These are phyloP conservation scores for Zea mays DNA, from an alignment of 176 grass and related monocot genomes.

Conservation along the genomic window Zm-B73-REFERENCE-NAM-5.0 NC_050102.1:174068501-174069000, in stretches of 20 bases:
- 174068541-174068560: slow-evolving; percentile 70
- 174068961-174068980: slow-evolving; percentile 81
- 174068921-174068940: slow-evolving; percentile 72
- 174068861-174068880: slow-evolving; percentile 51
- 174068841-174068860: slow-evolving; percentile 79
- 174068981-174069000: slow-evolving; percentile 86
- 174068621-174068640: not conserved
- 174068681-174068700: slow-evolving; percentile 34
- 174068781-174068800: not conserved
- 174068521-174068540: slow-evolving; percentile 36
- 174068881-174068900: slow-evolving; percentile 75
- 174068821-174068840: slow-evolving; percentile 95
- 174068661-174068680: slow-evolving; percentile 38
- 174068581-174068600: slow-evolving; percentile 53
- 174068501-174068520: slow-evolving; percentile 18
- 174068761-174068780: slow-evolving; percentile 11
- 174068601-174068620: not conserved
- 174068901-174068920: slow-evolving; percentile 89
- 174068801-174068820: slow-evolving; percentile 45
- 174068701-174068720: slow-evolving; percentile 47
- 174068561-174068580: slow-evolving; percentile 56
- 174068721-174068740: slow-evolving; percentile 51
- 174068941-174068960: slow-evolving; percentile 74
- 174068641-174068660: slow-evolving; percentile 38
- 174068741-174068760: slow-evolving; percentile 28